These are phyloP conservation scores for Colletotrichum echinochloae DNA, from an alignment of 2,329 filamentous ascomycete genomes.

Conservation along the genomic window DNA sequence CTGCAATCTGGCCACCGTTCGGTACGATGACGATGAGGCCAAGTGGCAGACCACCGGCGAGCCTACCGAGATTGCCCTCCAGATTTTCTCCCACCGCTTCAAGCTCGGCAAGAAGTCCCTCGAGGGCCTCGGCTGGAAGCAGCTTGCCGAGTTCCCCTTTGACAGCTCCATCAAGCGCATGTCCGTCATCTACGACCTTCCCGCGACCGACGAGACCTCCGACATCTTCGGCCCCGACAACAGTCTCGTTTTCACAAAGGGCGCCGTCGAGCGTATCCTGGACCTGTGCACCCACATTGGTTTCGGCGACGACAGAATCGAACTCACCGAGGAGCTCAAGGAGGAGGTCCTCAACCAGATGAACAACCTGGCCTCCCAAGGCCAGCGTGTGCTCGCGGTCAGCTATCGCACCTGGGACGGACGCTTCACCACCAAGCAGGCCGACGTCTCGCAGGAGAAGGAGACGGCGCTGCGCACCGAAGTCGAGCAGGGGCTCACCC, in stretches of 20 bases:
- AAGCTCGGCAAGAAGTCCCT: conserved; percentile 66
- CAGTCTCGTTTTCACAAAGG: conserved; percentile 71
- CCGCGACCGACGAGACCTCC: conserved; percentile 51
- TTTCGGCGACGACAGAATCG: conserved; percentile 54
- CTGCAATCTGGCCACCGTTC: conserved; percentile 73
- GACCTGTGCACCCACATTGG: conserved; percentile 66
- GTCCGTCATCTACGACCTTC: conserved; percentile 77
- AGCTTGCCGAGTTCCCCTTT: conserved; percentile 80
- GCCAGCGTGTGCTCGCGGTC: conserved; percentile 78
- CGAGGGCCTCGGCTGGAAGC: conserved; percentile 67
- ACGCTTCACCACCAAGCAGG: conserved; percentile 55
- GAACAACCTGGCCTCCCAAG: conserved; percentile 71
- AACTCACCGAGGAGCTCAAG: conserved; percentile 64
- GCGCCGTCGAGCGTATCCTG: conserved; percentile 70
- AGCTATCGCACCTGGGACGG: conserved; percentile 72
- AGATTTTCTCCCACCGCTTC: conserved; percentile 80
- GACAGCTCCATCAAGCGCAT: conserved; percentile 84
- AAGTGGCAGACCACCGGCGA: conserved; percentile 77
- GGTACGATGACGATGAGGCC: conserved; percentile 64
- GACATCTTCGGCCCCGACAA: conserved; percentile 55
- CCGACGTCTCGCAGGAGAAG: conserved; percentile 45
- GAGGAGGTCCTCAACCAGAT: conserved; percentile 64
- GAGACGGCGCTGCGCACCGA: conserved; percentile 62
- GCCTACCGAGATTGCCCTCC: conserved; percentile 81
- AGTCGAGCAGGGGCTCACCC: conserved; percentile 76